A percentile compares a stretch with the other conserved stretches of the same genome.
Evolutionary conservation across 1,284 basidiomycete species (phyloP).

Genomic region (Cryptococcus wingfieldii): DNA sequence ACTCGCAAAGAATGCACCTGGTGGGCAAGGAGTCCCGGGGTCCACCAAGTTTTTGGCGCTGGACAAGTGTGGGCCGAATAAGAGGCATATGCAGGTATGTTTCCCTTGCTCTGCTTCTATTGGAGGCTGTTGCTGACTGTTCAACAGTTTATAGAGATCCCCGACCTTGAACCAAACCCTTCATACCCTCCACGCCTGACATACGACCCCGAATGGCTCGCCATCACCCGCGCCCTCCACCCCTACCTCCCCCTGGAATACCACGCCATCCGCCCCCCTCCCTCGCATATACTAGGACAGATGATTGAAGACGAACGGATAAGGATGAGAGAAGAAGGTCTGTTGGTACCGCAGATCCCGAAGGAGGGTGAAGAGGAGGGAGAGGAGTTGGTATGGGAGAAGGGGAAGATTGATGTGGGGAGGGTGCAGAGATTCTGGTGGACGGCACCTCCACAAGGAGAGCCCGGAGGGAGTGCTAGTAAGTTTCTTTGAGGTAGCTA

Average conservation of each 20-base stretch:
- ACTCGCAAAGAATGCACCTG: constrained; percentile 17
- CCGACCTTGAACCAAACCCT: constrained; percentile 31
- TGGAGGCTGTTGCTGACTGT: not conserved
- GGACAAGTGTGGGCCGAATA: constrained; percentile 81
- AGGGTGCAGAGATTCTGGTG: constrained; percentile 66
- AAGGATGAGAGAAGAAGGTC: constrained; percentile 57
- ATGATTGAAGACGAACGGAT: constrained; percentile 62
- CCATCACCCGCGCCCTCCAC: constrained; percentile 82
- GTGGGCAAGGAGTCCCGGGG: constrained; percentile 22
- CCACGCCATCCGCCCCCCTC: constrained; percentile 59
- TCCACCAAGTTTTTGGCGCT: constrained; percentile 81
- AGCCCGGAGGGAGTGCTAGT: constrained; percentile 45
- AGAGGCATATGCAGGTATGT: constrained; percentile 78
- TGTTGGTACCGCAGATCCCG: constrained; percentile 33
- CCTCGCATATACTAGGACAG: constrained; percentile 56
- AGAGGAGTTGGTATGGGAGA: constrained; percentile 34
- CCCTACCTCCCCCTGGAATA: constrained; percentile 62
- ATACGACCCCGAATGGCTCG: constrained; percentile 89
- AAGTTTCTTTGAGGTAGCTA: constrained; percentile 9
- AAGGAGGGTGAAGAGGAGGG: constrained; percentile 21
- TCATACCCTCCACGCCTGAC: constrained; percentile 51
- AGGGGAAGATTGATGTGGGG: constrained; percentile 50
- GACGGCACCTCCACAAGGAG: constrained; percentile 63
- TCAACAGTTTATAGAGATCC: constrained; percentile 66
- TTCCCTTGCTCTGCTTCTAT: not conserved